These are phyloP conservation scores for Penicillium roqueforti DNA, from an alignment of 495 filamentous ascomycete genomes.

Conservation along the genomic window DNA sequence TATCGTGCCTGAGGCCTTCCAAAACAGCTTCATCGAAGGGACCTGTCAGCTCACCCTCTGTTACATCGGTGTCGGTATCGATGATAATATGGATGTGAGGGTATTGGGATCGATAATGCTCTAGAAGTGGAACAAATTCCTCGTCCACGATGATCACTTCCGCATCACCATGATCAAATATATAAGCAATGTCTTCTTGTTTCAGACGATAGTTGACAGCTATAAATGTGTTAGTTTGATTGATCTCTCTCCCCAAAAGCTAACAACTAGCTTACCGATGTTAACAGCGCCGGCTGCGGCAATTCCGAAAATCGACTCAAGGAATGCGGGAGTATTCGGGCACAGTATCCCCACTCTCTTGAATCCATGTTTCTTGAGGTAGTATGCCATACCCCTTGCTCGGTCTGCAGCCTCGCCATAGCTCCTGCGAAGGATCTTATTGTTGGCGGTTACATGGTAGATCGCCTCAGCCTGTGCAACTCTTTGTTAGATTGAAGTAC, in stretches of 20 bases:
- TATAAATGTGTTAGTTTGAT: conserved; percentile 13
- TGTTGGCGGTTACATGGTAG: conserved; percentile 80
- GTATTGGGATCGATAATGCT: conserved; percentile 54
- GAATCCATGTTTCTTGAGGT: conserved; percentile 63
- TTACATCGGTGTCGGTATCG: conserved; percentile 80
- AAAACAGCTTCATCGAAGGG: conserved; percentile 81
- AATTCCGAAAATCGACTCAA: conserved; percentile 87
- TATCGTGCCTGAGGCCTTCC: conserved; percentile 73
- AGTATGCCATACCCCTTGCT: conserved; percentile 82
- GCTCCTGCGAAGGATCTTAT: conserved; percentile 63
- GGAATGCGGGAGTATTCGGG: conserved; percentile 91
- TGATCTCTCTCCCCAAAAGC: background rate
- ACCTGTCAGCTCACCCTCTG: conserved; percentile 66
- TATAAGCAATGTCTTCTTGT: conserved; percentile 81
- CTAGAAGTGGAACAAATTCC: conserved; percentile 70
- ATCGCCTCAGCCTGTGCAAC: conserved; percentile 66
- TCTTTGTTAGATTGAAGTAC: conserved; percentile 1
- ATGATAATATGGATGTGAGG: conserved; percentile 65
- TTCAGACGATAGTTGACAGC: conserved; percentile 90
- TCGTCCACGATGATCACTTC: conserved; percentile 85
- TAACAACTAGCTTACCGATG: conserved; percentile 48
- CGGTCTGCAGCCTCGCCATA: conserved; percentile 82
- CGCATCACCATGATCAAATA: conserved; percentile 78
- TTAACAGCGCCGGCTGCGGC: conserved; percentile 78
- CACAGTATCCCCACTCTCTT: conserved; percentile 75